Evolutionary conservation across 306 rosid species (phyloP), one percentile per base, ranked within the genome.

Genomic region (Lathyrus sativus): DNA sequence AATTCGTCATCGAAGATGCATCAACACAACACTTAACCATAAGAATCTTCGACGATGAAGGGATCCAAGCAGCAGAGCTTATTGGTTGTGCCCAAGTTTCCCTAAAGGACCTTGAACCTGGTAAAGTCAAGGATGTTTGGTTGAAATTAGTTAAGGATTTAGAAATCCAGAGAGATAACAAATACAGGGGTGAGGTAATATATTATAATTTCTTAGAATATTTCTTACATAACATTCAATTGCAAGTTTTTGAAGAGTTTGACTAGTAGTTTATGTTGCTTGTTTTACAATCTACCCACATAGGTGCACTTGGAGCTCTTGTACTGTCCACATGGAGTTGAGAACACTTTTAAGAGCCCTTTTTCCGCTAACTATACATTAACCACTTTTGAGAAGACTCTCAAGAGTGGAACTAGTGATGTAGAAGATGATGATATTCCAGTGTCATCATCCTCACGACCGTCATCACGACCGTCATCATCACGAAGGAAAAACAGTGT

Each of bases 221-320:
- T 57, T 70, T 31, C 5, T 62, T 10, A 11, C 53, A 60, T 58
- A 31, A 26, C 29, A 26, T 26, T 35, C 12, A 7, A 49, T 18
- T 17, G 55, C 11, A 17, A 49, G 33, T 53, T 53, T 53, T 0
- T 22, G 33, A 3, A 53, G 14, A 53, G 59, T 24, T 22, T 53
- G 7, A 1, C 59, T 4, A 24, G 14, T 53, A 24, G 33, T 22
- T 53, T 53, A n/a, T 29, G n/a, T 46, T 57, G 11, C 26, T 57
- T 48, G 11, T 49, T 19, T 29, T 44, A 50, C 8, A 37, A 26
- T 64, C 41, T 48, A 43, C 22, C 28, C 31, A 13, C 49, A 53
- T 45, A 93, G 98, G 98, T 93, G 79, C 97, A 90, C 62, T 62
- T 93, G 96, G 98, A 93, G 81, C 90, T 93, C 70, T 79, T 93